Percentiles rank a stretch among this genome's conserved stretches.
Conservation (phyloP, 192 early-diverging fungal species). For the Backusella psychrophila region DNA sequence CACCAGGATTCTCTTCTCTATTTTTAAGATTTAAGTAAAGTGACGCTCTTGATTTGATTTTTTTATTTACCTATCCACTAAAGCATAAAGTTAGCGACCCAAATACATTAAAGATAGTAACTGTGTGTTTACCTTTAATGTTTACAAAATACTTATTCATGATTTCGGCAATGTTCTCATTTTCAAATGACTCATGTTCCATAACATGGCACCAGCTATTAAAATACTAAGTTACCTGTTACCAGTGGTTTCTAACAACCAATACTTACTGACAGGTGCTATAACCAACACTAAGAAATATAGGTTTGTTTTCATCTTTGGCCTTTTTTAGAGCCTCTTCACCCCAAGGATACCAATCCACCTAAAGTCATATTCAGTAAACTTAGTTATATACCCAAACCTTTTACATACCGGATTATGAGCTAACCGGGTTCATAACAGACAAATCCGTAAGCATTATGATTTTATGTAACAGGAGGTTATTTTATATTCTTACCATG, state of each 20-base stretch:
- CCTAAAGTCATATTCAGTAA: constrained; percentile 10
- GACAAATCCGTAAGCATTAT: neutral
- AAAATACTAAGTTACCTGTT: neutral
- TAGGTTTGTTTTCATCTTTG: constrained; percentile 51
- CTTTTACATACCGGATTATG: constrained; percentile 45
- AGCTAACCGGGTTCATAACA: constrained; percentile 12
- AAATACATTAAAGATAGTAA: neutral
- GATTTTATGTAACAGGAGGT: neutral
- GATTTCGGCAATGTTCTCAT: constrained; percentile 46
- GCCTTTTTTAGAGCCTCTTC: constrained; percentile 59
- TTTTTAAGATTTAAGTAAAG: neutral
- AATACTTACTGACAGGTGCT: constrained; percentile 58
- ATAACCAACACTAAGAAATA: constrained; percentile 66
- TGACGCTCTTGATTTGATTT: neutral
- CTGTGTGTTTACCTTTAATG: constrained; percentile 48
- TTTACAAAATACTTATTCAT: constrained; percentile 63
- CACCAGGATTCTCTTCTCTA: constrained; percentile 61
- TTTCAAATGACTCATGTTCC: constrained; percentile 66
- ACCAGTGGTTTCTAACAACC: neutral
- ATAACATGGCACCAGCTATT: constrained; percentile 64
- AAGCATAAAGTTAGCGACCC: constrained; percentile 9
- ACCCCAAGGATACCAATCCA: constrained; percentile 70
- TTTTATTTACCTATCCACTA: constrained; percentile 22
- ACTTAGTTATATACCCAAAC: neutral
- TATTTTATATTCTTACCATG: constrained; percentile 28